Base-by-base conservation (phyloP, 1,284 basidiomycete species). In the Fomitopsis palustris region DNA sequence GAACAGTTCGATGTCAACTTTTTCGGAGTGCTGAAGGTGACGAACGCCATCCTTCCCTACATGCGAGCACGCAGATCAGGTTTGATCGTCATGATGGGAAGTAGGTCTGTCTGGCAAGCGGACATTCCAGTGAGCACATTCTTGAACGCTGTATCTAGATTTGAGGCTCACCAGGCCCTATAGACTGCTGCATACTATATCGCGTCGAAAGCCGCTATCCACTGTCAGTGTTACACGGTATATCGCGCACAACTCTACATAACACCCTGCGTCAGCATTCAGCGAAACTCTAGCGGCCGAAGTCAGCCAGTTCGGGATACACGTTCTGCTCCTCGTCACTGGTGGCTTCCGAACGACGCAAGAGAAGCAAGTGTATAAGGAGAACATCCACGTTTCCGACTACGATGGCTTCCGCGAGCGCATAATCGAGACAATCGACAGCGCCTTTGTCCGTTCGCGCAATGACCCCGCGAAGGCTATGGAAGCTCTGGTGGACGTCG, bases 121-220 rank as follows among this genome's bases (percentile, higher is more conserved):
- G 27, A 25, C 23, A 59, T 35, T 37, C 6, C 23, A 10, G 55
- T 56, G 16, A 29, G 45, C 19, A 9, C 19, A 35, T 33, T 14
- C 14, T 23, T 14, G 31, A 12, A 54, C 17, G 54, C 21, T 8
- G 41, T 17, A 25, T 16, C 33, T 29, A 5, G 12, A 37, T 29
- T 6, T 29, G 14, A 8, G 25, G 29, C 17, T 23, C 25, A 5
- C 25, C 5, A 27, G 10, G 12, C 45, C n/a, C 9, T 47, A 14
- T 12, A 45, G 43, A 45, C 59, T 54, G 57, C 63, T 77, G 82
- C 80, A 29, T 70, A 73, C 39, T 85, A 86, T 66, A 74, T 75
- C 10, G 76, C 83, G 1, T 85, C 83, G 1, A 85, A 85, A 66
- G 81, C 82, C 33, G 83, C 84, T 19, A 67, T 83, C 14, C 82